Evolutionary conservation across 805 yeast species (phyloP).

Genomic region (Saccharomycopsis babjevae): DNA sequence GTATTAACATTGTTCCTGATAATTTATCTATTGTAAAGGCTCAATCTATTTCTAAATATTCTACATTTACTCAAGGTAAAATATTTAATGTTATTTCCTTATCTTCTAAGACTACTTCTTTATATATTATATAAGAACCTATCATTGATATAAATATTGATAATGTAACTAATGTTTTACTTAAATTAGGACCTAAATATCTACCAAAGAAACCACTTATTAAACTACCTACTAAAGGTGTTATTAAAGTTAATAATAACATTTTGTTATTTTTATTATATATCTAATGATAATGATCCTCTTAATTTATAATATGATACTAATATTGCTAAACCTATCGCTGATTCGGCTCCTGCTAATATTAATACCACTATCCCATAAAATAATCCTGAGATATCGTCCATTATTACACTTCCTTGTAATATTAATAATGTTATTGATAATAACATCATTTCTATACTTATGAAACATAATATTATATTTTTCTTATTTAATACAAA

Average conservation of each 20-base stretch:
- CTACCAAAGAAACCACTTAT: constrained; percentile 19
- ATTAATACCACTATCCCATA: constrained; percentile 17
- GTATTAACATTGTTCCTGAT: constrained; percentile 21
- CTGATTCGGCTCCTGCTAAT: constrained; percentile 21
- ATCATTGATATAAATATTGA: constrained; percentile 15
- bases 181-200: constrained; percentile 15
- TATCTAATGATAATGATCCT: constrained; percentile 19
- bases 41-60: constrained; percentile 19
- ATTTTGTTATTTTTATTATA: constrained; percentile 9
- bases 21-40: constrained; percentile 16
- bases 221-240: constrained; percentile 17
- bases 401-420: constrained; percentile 15
- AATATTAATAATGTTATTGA: constrained; percentile 18
- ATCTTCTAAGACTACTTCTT: constrained; percentile 16
- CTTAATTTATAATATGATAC: constrained; percentile 20
- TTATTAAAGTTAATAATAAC: constrained; percentile 15
- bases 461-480: constrained; percentile 18
- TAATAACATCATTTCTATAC: constrained; percentile 20
- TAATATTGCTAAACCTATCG: constrained; percentile 20
- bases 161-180: constrained; percentile 15
- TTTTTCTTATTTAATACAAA: constrained; percentile 18
- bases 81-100: constrained; percentile 16
- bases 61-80: constrained; percentile 18
- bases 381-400: constrained; percentile 19
- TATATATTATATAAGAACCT: constrained; percentile 13